phyloP scores from a whole-genome alignment of 108 stramenopile species.

The Pseudonitzschia delicatissima region DNA sequence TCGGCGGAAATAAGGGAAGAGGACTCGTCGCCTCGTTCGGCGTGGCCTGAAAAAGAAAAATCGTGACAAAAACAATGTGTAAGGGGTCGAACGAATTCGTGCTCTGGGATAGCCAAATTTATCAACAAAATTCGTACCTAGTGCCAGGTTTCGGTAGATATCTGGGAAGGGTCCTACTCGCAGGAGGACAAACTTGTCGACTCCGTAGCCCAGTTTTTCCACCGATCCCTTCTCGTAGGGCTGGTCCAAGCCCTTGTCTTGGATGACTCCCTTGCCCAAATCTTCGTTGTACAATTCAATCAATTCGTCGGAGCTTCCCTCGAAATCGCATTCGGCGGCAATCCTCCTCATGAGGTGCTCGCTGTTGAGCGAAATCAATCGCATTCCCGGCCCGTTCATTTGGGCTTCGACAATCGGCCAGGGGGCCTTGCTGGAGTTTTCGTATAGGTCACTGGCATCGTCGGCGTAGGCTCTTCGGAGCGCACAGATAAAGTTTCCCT shows the following conservation, averaged over 20 bases:
- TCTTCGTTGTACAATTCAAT: slow-evolving; percentile 70
- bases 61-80: neutral
- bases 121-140: slow-evolving; percentile 11
- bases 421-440: slow-evolving; percentile 49
- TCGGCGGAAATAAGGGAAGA: slow-evolving; percentile 82
- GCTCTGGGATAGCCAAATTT: too few species aligned
- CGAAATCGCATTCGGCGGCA: slow-evolving; percentile 65
- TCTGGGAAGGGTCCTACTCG: slow-evolving; percentile 81
- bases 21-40: slow-evolving; percentile 47
- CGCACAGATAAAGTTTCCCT: slow-evolving; percentile 70
- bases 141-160: slow-evolving; percentile 68
- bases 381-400: slow-evolving; percentile 58
- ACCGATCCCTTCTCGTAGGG: slow-evolving; percentile 69
- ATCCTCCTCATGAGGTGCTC: slow-evolving; percentile 84
- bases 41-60: slow-evolving; percentile 29
- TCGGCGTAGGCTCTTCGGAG: slow-evolving; percentile 67
- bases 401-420: slow-evolving; percentile 81
- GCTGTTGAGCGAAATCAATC: slow-evolving; percentile 62
- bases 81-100: too few species aligned
- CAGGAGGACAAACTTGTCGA: slow-evolving; percentile 76
- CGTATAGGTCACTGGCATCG: slow-evolving; percentile 40
- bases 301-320: slow-evolving; percentile 32
- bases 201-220: slow-evolving; percentile 66
- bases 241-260: slow-evolving; percentile 42
- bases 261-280: slow-evolving; percentile 43